A percentile compares a stretch with the other conserved stretches of the same genome.
These are phyloP conservation scores for Calonectria hongkongensis DNA, from an alignment of 2,329 filamentous ascomycete genomes.

Conservation along the genomic window DNA sequence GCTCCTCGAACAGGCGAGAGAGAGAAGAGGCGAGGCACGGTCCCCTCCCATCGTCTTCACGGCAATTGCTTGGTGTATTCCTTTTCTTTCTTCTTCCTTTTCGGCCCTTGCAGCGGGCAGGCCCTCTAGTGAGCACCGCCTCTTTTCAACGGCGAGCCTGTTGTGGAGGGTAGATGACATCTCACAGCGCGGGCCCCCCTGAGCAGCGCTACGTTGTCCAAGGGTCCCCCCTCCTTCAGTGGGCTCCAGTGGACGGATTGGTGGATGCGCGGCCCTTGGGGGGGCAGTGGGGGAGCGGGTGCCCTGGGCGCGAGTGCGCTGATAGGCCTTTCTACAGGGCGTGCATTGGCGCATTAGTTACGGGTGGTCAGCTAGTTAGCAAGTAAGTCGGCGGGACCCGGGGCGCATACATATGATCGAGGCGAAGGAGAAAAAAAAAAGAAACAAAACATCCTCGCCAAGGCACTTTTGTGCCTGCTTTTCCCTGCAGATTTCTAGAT, in stretches of 20 bases:
- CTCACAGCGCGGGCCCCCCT: neutral
- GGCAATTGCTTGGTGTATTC: neutral
- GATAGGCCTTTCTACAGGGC: slow-evolving; percentile 15
- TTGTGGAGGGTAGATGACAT: slow-evolving; percentile 24
- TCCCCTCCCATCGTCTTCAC: neutral
- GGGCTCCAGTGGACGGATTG: slow-evolving; percentile 31
- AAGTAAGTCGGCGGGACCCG: slow-evolving; percentile 3
- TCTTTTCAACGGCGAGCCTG: slow-evolving; percentile 12
- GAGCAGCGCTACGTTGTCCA: slow-evolving; percentile 15
- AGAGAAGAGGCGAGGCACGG: slow-evolving; percentile 6
- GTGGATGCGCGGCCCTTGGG: slow-evolving; percentile 18
- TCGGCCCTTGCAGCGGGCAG: slow-evolving; percentile 26
- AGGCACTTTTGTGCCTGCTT: neutral
- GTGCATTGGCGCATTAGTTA: slow-evolving; percentile 10
- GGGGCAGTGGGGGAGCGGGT: slow-evolving; percentile 29
- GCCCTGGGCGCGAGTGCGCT: slow-evolving; percentile 24
- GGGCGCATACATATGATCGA: slow-evolving; percentile 2
- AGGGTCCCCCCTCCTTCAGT: slow-evolving; percentile 15
- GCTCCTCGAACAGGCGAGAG: neutral
- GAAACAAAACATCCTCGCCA: neutral
- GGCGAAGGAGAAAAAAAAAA: slow-evolving; percentile 5
- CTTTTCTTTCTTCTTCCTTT: slow-evolving; percentile 18
- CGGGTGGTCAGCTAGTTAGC: slow-evolving; percentile 2
- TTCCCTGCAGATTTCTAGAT: neutral
- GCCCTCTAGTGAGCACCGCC: slow-evolving; percentile 4